phyloP scores from a whole-genome alignment of 2,329 filamentous ascomycete genomes.

The Chaetomium olivaceum region DNA sequence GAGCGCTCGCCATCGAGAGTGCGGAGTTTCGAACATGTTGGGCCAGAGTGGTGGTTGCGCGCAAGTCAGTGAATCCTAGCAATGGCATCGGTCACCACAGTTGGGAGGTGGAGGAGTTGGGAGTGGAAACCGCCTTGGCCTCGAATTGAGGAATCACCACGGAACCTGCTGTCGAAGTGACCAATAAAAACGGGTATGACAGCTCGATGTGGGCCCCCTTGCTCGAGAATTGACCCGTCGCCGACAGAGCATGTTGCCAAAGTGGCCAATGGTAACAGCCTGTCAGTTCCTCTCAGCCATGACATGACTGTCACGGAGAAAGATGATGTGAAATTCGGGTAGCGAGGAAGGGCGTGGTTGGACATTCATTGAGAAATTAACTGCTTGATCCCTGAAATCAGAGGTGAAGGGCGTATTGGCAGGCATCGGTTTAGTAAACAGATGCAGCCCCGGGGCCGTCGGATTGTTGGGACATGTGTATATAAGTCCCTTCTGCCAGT shows the following conservation, averaged over 20 bases:
- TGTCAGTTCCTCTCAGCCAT: background rate
- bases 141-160: background rate
- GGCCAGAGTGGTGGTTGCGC: background rate
- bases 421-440: background rate
- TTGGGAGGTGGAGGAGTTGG: background rate
- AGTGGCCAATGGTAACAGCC: background rate
- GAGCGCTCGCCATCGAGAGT: slow-evolving; percentile 9
- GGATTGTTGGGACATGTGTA: background rate
- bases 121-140: background rate
- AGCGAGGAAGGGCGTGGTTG: background rate
- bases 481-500: background rate
- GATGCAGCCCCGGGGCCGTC: background rate
- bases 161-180: background rate
- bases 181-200: background rate
- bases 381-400: background rate
- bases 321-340: background rate
- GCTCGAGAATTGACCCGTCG: background rate
- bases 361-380: background rate
- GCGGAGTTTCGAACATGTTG: slow-evolving; percentile 3
- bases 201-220: background rate
- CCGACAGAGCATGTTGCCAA: background rate
- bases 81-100: background rate
- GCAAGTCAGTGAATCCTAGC: background rate
- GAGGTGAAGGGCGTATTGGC: background rate
- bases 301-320: background rate